Evolutionary conservation across 177 flowering plant genomes (phyloP).

Genomic region (Vitis hybrid): DNA sequence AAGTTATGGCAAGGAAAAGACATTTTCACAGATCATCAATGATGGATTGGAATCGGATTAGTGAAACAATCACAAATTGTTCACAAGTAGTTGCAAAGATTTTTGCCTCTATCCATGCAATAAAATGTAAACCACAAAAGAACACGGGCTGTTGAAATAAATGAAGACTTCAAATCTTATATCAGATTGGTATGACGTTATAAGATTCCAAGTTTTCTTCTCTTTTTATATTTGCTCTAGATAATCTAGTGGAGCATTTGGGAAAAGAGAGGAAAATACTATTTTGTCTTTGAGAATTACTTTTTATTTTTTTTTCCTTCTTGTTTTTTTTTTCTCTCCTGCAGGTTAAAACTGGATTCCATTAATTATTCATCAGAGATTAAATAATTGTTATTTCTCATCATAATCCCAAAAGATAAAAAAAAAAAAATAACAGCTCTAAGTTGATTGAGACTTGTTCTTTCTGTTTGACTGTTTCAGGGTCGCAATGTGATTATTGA

Average conservation of each 20-base stretch:
- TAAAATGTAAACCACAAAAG: no score
- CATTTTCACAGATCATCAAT: no score
- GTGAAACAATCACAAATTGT: no score
- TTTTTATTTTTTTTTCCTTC: no score
- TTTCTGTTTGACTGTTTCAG: constrained; percentile 27
- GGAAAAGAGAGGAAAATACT: not conserved
- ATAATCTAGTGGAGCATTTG: not conserved
- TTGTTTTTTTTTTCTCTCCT: not conserved
- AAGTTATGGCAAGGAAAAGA: no score
- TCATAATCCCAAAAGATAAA: not conserved
- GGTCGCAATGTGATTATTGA: constrained; percentile 89
- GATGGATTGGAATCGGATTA: no score
- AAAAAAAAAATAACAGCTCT: not conserved
- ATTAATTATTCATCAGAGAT: not conserved
- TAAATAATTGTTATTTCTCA: not conserved
- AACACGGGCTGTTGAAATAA: no score
- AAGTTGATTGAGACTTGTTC: not conserved
- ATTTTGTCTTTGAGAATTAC: not conserved
- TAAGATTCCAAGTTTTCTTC: not conserved
- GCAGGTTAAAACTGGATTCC: not conserved
- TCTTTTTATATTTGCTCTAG: not conserved
- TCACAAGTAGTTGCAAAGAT: no score
- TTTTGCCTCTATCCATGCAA: no score
- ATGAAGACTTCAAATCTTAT: not conserved
- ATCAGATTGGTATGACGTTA: not conserved